Evolutionary conservation across 2,329 filamentous ascomycete species (phyloP).

Genomic region (Ceratocystis cacaofunesta): DNA sequence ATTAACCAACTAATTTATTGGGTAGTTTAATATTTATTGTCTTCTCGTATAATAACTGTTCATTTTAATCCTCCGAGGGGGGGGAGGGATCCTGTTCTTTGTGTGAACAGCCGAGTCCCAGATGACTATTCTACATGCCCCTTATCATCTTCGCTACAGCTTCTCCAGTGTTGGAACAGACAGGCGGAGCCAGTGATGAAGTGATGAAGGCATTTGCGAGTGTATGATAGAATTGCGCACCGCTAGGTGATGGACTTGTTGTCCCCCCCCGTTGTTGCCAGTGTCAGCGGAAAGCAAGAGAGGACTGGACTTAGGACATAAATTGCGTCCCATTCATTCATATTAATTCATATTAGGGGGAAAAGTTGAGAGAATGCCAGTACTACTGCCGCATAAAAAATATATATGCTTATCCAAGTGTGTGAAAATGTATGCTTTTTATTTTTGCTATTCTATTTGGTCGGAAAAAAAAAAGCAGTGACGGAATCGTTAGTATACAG

Average conservation of each 20-base stretch:
- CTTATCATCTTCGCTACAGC: too few species aligned
- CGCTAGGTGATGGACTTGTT: not conserved
- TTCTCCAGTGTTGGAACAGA: too few species aligned
- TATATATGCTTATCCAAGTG: too few species aligned
- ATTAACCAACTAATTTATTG: not conserved
- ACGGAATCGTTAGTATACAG: not conserved
- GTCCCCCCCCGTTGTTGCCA: not conserved
- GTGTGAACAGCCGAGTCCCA: not conserved
- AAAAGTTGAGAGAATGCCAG: too few species aligned
- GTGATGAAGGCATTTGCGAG: too few species aligned
- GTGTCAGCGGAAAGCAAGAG: not conserved
- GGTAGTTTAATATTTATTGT: not conserved
- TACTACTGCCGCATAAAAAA: too few species aligned
- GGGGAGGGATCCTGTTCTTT: not conserved
- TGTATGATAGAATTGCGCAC: not conserved
- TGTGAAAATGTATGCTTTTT: too few species aligned
- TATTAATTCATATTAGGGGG: too few species aligned
- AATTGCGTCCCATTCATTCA: too few species aligned
- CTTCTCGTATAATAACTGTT: not conserved
- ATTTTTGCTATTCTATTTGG: too few species aligned
- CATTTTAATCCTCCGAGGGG: not conserved
- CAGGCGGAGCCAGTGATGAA: too few species aligned
- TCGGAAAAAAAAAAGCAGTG: not conserved
- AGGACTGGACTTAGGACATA: not conserved
- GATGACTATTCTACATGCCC: not conserved